phyloP scores from a whole-genome alignment of 352 stramenopile species.

The Phytopythium chamaehyphon region DNA sequence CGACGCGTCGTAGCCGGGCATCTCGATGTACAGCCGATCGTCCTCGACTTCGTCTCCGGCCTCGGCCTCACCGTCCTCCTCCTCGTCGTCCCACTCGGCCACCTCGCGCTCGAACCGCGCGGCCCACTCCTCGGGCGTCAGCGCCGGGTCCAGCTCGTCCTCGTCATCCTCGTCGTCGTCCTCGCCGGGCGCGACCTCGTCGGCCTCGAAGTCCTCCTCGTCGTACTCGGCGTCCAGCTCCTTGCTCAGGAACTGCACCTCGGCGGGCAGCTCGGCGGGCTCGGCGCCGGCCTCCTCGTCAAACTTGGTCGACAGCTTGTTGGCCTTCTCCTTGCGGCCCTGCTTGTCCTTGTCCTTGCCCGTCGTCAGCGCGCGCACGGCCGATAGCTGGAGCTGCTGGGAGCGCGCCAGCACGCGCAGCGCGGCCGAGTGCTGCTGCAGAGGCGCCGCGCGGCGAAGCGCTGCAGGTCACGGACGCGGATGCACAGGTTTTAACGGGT shows the following conservation, averaged over 20 bases:
- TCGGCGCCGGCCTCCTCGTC: slow-evolving; percentile 49
- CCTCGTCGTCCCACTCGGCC: slow-evolving; percentile 42
- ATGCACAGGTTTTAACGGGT: too few species aligned
- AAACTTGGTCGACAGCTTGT: slow-evolving; percentile 56
- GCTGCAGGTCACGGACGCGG: slow-evolving; percentile 1
- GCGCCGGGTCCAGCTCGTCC: slow-evolving; percentile 30
- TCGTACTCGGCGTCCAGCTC: slow-evolving; percentile 31
- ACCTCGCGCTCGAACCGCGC: slow-evolving; percentile 65
- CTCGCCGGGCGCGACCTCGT: slow-evolving; percentile 24
- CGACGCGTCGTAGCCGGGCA: slow-evolving; percentile 63
- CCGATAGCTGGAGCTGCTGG: slow-evolving; percentile 1
- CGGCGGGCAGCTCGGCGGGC: slow-evolving; percentile 39
- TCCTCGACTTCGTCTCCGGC: slow-evolving; percentile 33
- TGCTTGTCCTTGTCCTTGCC: slow-evolving; percentile 11
- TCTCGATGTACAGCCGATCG: slow-evolving; percentile 71
- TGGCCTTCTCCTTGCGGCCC: slow-evolving; percentile 47
- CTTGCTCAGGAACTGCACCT: slow-evolving; percentile 63
- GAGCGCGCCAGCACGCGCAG: slow-evolving; percentile 1
- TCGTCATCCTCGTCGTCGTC: slow-evolving; percentile 24
- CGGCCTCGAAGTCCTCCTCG: slow-evolving; percentile 25
- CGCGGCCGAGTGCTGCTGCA: slow-evolving; percentile 13
- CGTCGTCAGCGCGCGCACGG: slow-evolving; percentile 37
- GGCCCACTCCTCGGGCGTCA: slow-evolving; percentile 55
- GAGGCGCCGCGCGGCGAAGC: slow-evolving; percentile 14
- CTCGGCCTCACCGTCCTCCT: slow-evolving; percentile 7